These are phyloP conservation scores for Parachaetomium inaequale DNA, from an alignment of 495 filamentous ascomycete species.

Conservation along the genomic window DNA sequence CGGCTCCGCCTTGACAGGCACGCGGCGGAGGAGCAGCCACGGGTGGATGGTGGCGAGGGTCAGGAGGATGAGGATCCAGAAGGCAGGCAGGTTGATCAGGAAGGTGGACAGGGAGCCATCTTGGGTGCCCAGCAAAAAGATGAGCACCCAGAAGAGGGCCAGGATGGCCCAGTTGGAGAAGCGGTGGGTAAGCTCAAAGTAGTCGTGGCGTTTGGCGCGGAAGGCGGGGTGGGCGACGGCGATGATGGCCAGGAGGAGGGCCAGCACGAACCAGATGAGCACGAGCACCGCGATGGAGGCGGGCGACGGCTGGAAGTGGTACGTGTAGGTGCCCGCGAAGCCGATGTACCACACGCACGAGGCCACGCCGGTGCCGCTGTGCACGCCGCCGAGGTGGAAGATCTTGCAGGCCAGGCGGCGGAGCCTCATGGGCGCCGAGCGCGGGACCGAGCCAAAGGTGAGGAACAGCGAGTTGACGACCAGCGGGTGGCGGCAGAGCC, in stretches of 20 bases:
- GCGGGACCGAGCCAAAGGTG: constrained; percentile 53
- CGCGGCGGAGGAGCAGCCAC: constrained; percentile 63
- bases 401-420: constrained; percentile 64
- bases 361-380: constrained; percentile 67
- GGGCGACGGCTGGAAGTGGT: constrained; percentile 31
- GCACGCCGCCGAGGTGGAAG: constrained; percentile 74
- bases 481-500: constrained; percentile 66
- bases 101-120: constrained; percentile 36
- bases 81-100: constrained; percentile 56
- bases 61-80: constrained; percentile 63
- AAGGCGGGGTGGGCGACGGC: constrained; percentile 50
- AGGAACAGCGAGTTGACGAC: constrained; percentile 68
- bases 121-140: constrained; percentile 47
- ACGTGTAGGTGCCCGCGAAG: constrained; percentile 47
- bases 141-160: constrained; percentile 59
- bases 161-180: constrained; percentile 62
- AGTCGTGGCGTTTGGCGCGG: constrained; percentile 54
- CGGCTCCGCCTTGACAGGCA: constrained; percentile 55
- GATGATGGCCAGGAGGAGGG: constrained; percentile 40
- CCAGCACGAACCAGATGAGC: constrained; percentile 40
- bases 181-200: constrained; percentile 63
- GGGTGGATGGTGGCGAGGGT: constrained; percentile 61
- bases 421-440: constrained; percentile 59
- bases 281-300: constrained; percentile 24
- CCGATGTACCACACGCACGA: constrained; percentile 66